phyloP scores from a whole-genome alignment of 139 green algal genomes.

The Tetradesmus obliquus region DNA sequence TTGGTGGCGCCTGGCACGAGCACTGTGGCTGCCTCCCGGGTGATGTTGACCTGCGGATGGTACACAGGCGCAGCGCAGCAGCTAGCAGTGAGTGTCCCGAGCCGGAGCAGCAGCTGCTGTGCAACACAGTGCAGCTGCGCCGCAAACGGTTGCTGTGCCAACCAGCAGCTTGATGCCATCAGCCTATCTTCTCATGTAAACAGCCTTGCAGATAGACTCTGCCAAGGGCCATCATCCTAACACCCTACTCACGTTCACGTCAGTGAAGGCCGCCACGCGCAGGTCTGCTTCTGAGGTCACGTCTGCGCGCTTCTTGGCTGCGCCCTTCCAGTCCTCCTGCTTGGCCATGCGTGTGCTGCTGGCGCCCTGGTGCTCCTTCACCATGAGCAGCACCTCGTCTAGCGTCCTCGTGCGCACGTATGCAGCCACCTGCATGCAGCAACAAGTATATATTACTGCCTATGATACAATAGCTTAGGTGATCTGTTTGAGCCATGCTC shows the following conservation, averaged over 20 bases:
- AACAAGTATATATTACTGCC: background rate
- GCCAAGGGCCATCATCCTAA: background rate
- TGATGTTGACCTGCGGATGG: conserved; percentile 47
- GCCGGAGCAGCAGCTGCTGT: background rate
- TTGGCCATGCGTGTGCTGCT: conserved; percentile 53
- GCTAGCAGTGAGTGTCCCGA: no score
- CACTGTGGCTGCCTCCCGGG: conserved; percentile 22
- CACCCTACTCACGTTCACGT: conserved; percentile 68
- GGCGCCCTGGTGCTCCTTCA: conserved; percentile 79
- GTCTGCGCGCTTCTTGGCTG: conserved; percentile 70
- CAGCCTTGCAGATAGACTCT: background rate
- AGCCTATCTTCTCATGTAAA: background rate
- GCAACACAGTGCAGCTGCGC: no score
- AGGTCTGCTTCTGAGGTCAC: conserved; percentile 61
- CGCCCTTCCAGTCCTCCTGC: conserved; percentile 72
- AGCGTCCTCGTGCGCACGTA: conserved; percentile 87
- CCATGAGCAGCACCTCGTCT: conserved; percentile 91
- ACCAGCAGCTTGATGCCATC: background rate
- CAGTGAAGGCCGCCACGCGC: conserved; percentile 73
- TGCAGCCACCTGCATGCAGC: conserved; percentile 62
- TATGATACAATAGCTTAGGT: background rate
- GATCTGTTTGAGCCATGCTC: background rate
- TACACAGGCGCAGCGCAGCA: background rate
- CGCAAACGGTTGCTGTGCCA: background rate
- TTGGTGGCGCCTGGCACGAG: background rate